Conservation (phyloP, 2,329 filamentous ascomycete genomes). For the Claviceps sp. region DNA sequence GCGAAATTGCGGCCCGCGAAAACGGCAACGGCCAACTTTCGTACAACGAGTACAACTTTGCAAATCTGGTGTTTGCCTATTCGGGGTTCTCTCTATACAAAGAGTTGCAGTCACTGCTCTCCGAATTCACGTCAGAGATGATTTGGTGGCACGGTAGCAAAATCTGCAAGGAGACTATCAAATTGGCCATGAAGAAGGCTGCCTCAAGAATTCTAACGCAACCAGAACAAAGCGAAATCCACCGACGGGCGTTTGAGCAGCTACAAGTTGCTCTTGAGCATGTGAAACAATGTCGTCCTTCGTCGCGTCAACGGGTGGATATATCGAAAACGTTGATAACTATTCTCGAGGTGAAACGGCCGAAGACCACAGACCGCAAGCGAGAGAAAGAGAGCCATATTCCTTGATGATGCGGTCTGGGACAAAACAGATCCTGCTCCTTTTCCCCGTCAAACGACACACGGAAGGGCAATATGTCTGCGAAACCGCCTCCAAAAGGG, state of each 20-base stretch:
- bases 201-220: slow-evolving; percentile 13
- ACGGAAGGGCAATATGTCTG: no score
- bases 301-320: slow-evolving; percentile 7
- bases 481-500: no score
- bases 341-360: background rate
- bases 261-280: slow-evolving; percentile 15
- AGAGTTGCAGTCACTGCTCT: slow-evolving; percentile 18
- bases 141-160: slow-evolving; percentile 24
- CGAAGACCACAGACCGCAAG: background rate
- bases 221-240: slow-evolving; percentile 5
- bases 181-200: slow-evolving; percentile 22
- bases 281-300: slow-evolving; percentile 11
- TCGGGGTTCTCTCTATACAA: slow-evolving; percentile 19
- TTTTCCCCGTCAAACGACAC: no score
- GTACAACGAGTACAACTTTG: slow-evolving; percentile 25
- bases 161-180: slow-evolving; percentile 24
- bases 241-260: slow-evolving; percentile 12
- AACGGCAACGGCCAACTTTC: slow-evolving; percentile 23
- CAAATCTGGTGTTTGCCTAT: slow-evolving; percentile 22
- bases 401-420: no score
- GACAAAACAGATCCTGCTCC: background rate
- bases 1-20: slow-evolving; percentile 21
- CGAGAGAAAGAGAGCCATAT: no score
- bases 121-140: slow-evolving; percentile 16
- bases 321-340: slow-evolving; percentile 10